Evolutionary conservation across 1,139 yeast species (phyloP).

Genomic region (Pichia kudriavzevii): DNA sequence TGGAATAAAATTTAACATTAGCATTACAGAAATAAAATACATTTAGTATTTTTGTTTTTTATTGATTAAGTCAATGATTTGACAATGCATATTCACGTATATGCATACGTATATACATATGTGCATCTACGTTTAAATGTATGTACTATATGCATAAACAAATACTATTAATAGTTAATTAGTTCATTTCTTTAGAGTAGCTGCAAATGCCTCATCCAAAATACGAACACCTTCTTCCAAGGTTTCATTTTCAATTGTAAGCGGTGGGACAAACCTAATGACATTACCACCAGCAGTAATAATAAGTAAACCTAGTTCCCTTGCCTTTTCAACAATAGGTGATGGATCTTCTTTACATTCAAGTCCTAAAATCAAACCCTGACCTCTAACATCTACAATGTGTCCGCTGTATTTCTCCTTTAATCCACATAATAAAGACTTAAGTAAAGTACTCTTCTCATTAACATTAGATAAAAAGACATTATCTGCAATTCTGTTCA

Average conservation of each 20-base stretch:
- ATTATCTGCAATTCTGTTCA: constrained; percentile 55
- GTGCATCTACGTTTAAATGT: too few relatives aligned
- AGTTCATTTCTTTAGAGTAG: constrained; percentile 24
- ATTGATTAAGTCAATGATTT: too few relatives aligned
- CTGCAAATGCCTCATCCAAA: constrained; percentile 44
- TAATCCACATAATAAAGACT: constrained; percentile 42
- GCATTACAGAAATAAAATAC: too few relatives aligned
- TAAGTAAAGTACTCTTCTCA: constrained; percentile 49
- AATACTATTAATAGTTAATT: neutral
- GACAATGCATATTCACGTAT: too few relatives aligned
- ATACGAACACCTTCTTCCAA: constrained; percentile 65
- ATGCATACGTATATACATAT: too few relatives aligned
- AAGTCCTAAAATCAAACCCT: constrained; percentile 79
- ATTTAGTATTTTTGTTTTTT: too few relatives aligned
- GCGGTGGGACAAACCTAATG: constrained; percentile 84
- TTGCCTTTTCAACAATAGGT: constrained; percentile 57
- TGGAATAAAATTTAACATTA: constrained; percentile 4
- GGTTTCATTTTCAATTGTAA: constrained; percentile 67
- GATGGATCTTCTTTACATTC: constrained; percentile 65
- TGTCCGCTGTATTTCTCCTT: constrained; percentile 50
- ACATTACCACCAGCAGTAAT: constrained; percentile 92
- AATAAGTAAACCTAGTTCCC: constrained; percentile 72
- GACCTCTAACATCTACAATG: constrained; percentile 70
- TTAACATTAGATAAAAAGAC: constrained; percentile 55
- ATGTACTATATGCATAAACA: neutral